A percentile compares a stretch with the other conserved stretches of the same genome.
Evolutionary conservation across 73 alveolate genomes (phyloP).

Genomic region (Diophrys appendiculata): DNA sequence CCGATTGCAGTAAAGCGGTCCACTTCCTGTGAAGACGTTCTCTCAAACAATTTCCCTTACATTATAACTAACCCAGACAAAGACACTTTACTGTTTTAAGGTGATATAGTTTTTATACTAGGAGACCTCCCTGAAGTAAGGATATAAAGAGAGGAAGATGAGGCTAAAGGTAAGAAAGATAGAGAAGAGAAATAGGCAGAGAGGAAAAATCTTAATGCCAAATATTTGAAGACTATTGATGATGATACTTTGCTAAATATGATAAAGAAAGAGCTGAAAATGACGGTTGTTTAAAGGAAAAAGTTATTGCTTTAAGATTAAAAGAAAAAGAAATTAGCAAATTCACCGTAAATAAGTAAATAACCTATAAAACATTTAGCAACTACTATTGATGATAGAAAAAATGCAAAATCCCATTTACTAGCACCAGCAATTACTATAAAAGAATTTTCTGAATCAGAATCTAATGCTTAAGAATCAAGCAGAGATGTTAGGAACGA

Average conservation of each 20-base stretch:
- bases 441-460: too few relatives aligned
- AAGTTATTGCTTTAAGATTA: background rate
- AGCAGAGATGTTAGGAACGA: too few relatives aligned
- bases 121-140: conserved; percentile 5
- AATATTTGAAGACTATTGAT: background rate
- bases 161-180: background rate
- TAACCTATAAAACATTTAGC: too few relatives aligned
- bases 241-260: background rate
- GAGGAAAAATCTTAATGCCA: background rate
- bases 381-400: too few relatives aligned
- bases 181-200: background rate
- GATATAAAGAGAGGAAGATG: conserved; percentile 2
- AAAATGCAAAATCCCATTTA: too few relatives aligned
- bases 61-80: conserved; percentile 50
- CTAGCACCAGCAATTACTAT: too few relatives aligned
- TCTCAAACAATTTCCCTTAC: conserved; percentile 27
- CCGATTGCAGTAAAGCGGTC: conserved; percentile 41
- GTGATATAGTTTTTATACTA: conserved; percentile 20
- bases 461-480: too few relatives aligned
- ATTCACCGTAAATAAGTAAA: too few relatives aligned
- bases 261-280: background rate
- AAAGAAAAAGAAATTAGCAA: background rate
- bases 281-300: conserved; percentile 2
- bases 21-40: background rate
- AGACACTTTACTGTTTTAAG: conserved; percentile 15